phyloP scores from a whole-genome alignment of 805 yeast species.

The Metschnikowia noctiluminum region DNA sequence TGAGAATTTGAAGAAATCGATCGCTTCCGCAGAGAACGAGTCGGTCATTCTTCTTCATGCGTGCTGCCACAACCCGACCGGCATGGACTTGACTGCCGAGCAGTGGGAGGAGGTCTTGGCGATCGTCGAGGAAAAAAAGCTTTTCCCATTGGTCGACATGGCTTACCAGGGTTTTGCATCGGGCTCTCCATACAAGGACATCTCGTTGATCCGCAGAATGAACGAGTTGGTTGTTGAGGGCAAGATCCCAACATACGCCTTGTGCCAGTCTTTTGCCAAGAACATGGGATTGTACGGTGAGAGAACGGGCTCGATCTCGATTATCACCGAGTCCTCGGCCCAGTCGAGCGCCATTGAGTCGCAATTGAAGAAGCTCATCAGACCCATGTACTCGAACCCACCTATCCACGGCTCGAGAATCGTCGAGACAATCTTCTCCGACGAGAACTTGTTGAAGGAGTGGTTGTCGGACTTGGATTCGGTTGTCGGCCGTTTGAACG shows the following conservation, averaged over 20 bases:
- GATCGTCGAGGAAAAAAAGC: slow-evolving; percentile 51
- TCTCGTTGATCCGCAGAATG: slow-evolving; percentile 44
- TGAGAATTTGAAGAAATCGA: slow-evolving; percentile 58
- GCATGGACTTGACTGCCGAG: slow-evolving; percentile 79
- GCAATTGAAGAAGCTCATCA: slow-evolving; percentile 75
- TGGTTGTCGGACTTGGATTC: slow-evolving; percentile 80
- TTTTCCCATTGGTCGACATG: slow-evolving; percentile 84
- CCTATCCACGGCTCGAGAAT: slow-evolving; percentile 92
- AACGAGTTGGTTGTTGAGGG: slow-evolving; percentile 49
- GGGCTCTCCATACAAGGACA: slow-evolving; percentile 74
- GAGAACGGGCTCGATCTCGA: slow-evolving; percentile 74
- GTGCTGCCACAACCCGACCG: slow-evolving; percentile 97
- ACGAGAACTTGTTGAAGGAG: slow-evolving; percentile 54
- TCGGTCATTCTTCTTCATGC: slow-evolving; percentile 80
- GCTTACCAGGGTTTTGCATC: slow-evolving; percentile 96
- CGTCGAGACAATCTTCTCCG: slow-evolving; percentile 71
- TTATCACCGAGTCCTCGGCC: slow-evolving; percentile 54
- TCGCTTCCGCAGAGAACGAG: slow-evolving; percentile 53
- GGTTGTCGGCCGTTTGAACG: slow-evolving; percentile 76
- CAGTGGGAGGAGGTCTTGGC: slow-evolving; percentile 79
- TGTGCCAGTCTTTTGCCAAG: slow-evolving; percentile 49
- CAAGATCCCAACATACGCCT: slow-evolving; percentile 48
- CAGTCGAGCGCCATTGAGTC: slow-evolving; percentile 59
- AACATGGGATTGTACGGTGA: slow-evolving; percentile 50
- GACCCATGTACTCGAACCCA: slow-evolving; percentile 90